phyloP scores from a whole-genome alignment of 345 rosid genomes.

The Gossypium ekmanianum region DNA sequence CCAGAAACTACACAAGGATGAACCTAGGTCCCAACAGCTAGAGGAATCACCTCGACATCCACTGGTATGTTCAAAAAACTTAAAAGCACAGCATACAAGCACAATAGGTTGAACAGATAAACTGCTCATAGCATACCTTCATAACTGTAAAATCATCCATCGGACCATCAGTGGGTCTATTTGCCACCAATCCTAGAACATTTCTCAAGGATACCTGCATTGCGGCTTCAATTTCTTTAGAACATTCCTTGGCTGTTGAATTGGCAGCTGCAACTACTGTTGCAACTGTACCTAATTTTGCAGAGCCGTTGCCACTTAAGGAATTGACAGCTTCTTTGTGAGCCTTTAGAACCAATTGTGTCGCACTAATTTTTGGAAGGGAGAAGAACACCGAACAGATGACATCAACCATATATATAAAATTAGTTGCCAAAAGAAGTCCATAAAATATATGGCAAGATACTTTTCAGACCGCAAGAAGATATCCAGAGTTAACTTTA shows the following conservation, averaged over 20 bases:
- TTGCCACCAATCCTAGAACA: slow-evolving; percentile 62
- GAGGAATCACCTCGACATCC: background rate
- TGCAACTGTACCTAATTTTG: slow-evolving; percentile 89
- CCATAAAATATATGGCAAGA: background rate
- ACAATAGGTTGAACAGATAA: slow-evolving; percentile 7
- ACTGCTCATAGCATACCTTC: slow-evolving; percentile 48
- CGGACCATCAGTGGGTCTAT: slow-evolving; percentile 66
- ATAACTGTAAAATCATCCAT: slow-evolving; percentile 89
- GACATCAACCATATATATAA: background rate
- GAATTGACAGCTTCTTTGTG: slow-evolving; percentile 95
- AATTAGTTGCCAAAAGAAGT: background rate
- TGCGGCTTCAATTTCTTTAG: slow-evolving; percentile 96
- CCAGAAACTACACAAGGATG: background rate
- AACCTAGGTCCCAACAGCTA: background rate
- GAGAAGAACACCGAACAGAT: slow-evolving; percentile 13
- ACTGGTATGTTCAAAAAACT: background rate
- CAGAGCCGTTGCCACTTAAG: slow-evolving; percentile 81
- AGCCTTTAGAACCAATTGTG: slow-evolving; percentile 89
- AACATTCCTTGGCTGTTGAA: slow-evolving; percentile 89
- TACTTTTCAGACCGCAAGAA: background rate
- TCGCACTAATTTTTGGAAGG: slow-evolving; percentile 49
- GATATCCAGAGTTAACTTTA: background rate
- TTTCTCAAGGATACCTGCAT: slow-evolving; percentile 97
- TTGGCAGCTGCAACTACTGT: slow-evolving; percentile 96
- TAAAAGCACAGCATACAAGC: background rate